Percentiles rank a stretch among this genome's conserved stretches.
phyloP scores from a whole-genome alignment of 257 asterid species.

The Gentiana macrophylla region DNA sequence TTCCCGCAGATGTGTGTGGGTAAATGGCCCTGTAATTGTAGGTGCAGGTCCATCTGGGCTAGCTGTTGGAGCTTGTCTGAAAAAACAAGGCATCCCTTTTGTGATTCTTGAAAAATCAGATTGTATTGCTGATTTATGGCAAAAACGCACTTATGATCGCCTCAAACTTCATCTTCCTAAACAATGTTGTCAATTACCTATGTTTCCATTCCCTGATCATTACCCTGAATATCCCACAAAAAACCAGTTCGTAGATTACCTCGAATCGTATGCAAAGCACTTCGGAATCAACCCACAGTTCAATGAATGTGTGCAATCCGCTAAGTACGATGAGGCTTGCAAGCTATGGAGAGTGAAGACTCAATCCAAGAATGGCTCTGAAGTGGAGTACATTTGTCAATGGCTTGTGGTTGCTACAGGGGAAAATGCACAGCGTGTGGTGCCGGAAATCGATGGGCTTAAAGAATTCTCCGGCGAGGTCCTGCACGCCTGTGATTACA shows the following conservation, averaged over 20 bases:
- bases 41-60: conserved; percentile 95
- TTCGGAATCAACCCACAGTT: conserved; percentile 58
- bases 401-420: conserved; percentile 89
- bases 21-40: conserved; percentile 74
- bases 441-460: conserved; percentile 71
- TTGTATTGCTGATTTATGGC: conserved; percentile 91
- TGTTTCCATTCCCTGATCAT: conserved; percentile 63
- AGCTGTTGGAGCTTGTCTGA: conserved; percentile 85
- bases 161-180: conserved; percentile 78
- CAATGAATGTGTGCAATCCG: conserved; percentile 60
- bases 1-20: conserved; percentile 68
- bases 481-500: conserved; percentile 69
- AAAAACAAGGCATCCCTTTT: conserved; percentile 56
- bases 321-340: conserved; percentile 65
- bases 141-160: conserved; percentile 77
- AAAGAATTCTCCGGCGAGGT: conserved; percentile 56
- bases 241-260: conserved; percentile 60
- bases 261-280: conserved; percentile 46
- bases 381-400: conserved; percentile 79
- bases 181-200: conserved; percentile 67
- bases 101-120: conserved; percentile 61
- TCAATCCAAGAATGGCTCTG: conserved; percentile 19
- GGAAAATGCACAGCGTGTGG: conserved; percentile 61
- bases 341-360: conserved; percentile 59
- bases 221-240: conserved; percentile 72